phyloP scores from a whole-genome alignment of 208 protist genomes.

The Wallacemonas sp. region DNA sequence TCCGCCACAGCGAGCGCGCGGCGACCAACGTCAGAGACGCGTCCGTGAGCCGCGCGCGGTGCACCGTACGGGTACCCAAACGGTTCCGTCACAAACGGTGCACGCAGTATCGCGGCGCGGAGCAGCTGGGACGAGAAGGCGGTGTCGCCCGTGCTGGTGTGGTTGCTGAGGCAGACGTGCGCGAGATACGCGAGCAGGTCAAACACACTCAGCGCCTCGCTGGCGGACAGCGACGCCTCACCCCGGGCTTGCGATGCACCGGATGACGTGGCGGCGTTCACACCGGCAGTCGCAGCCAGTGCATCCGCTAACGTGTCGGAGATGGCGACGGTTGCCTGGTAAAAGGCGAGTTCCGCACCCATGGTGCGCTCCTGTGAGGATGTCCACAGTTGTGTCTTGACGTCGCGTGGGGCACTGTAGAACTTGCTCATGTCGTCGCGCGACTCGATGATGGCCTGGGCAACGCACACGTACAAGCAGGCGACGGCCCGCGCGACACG shows the following conservation, averaged over 20 bases:
- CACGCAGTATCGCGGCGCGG: slow-evolving; percentile 58
- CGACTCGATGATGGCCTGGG: slow-evolving; percentile 63
- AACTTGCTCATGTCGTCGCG: slow-evolving; percentile 46
- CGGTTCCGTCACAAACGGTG: slow-evolving; percentile 52
- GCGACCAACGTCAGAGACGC: slow-evolving; percentile 31
- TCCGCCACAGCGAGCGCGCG: slow-evolving; percentile 49
- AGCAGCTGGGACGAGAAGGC: slow-evolving; percentile 40
- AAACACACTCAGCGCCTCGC: slow-evolving; percentile 45
- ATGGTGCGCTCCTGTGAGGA: slow-evolving; percentile 32
- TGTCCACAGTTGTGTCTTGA: slow-evolving; percentile 53
- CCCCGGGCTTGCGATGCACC: background rate
- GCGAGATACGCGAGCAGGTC: slow-evolving; percentile 57
- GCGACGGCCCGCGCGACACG: slow-evolving; percentile 51
- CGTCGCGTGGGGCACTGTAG: slow-evolving; percentile 33
- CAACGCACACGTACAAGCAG: slow-evolving; percentile 60
- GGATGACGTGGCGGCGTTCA: background rate
- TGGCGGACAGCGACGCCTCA: slow-evolving; percentile 1
- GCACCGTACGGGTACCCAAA: slow-evolving; percentile 79
- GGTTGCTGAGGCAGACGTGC: slow-evolving; percentile 62
- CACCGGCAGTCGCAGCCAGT: background rate
- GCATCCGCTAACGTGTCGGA: slow-evolving; percentile 46
- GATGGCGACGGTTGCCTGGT: slow-evolving; percentile 31
- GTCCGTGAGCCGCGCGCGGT: slow-evolving; percentile 24
- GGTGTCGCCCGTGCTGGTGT: slow-evolving; percentile 21
- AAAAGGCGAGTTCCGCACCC: slow-evolving; percentile 48